Evolutionary conservation across 1,139 yeast genomes (phyloP), one percentile per base, ranked within the genome.

Genomic region (Saccharomyces hybrid): DNA sequence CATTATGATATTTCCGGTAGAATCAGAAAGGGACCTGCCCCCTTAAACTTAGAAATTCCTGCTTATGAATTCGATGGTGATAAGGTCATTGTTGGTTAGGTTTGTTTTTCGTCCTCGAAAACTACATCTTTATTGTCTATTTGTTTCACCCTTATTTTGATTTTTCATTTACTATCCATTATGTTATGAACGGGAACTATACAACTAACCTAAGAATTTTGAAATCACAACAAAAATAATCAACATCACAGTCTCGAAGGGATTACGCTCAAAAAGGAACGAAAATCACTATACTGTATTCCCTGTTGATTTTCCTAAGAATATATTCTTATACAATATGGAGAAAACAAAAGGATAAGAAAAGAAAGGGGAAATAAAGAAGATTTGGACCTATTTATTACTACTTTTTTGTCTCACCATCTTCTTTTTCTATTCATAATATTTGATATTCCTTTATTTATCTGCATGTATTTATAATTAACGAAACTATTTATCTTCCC

Each of bases 1-100:
- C 99, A 95, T 77, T 95, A 95, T 78, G 99, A 95, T 79, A 95
- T 95, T 78, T 86, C 98, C 62, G 99, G 99, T 75, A 93, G 99
- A 86, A 93, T 95, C 75, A 89, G 99, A 86, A 93, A 85, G 80
- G 99, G 99, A 67, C 99, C 99, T 69, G 99, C 99, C 73, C 99
- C 99, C 72, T 83, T 90, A 76, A 93, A 93, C 82, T 83, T 95
- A 80, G 99, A 93, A 80, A 82, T 95, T 67, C 99, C 99, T 68
- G 80, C 82, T 66, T 95, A 95, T 74, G 89, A 84, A 67, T 88
- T 95, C 73, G 88, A 82, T 57, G 88, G 83, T 70, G 68, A 88
- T 64, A 86, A 88, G 74, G 75, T 93, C 67, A 83, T 90, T 70
- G 93, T 86, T 64, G 93, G 93, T 80, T 86, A 79, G 74, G 58